Evolutionary conservation across 202 grass and related monocot species (phyloP).

Genomic region (Zizania palustris): DNA sequence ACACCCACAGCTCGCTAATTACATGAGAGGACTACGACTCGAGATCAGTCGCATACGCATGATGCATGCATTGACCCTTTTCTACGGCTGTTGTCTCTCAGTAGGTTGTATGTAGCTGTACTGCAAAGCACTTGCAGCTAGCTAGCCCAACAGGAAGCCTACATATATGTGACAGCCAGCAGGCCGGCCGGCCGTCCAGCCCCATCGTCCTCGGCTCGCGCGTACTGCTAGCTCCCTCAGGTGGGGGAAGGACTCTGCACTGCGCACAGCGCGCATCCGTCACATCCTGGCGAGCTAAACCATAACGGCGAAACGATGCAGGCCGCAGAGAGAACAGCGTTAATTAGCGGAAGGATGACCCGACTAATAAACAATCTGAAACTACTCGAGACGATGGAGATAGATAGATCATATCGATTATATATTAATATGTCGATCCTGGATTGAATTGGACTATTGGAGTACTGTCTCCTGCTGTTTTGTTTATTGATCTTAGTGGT

Average conservation of each 20-base stretch:
- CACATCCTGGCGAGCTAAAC: not conserved
- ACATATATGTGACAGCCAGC: not conserved
- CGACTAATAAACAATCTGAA: constrained; percentile 27
- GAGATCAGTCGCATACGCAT: too few species aligned
- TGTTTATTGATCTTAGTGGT: not conserved
- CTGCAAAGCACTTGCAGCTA: constrained; percentile 3
- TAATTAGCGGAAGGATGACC: not conserved
- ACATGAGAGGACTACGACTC: not conserved
- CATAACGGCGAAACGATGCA: constrained; percentile 39
- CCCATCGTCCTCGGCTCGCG: not conserved
- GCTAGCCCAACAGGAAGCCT: not conserved
- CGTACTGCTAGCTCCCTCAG: constrained; percentile 42
- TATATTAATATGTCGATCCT: constrained; percentile 19
- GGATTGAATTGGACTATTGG: not conserved
- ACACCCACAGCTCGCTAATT: constrained; percentile 1
- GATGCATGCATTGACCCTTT: constrained; percentile 23
- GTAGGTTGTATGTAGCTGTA: not conserved
- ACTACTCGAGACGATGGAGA: not conserved
- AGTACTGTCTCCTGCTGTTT: not conserved
- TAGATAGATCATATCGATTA: not conserved
- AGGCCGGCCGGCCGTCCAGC: not conserved
- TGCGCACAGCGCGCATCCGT: not conserved
- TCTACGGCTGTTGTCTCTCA: constrained; percentile 14
- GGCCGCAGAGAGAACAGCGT: too few species aligned
- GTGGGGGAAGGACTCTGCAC: constrained; percentile 13